Conservation (phyloP, 164 flowering plant species). For the Annona squamosa region DNA sequence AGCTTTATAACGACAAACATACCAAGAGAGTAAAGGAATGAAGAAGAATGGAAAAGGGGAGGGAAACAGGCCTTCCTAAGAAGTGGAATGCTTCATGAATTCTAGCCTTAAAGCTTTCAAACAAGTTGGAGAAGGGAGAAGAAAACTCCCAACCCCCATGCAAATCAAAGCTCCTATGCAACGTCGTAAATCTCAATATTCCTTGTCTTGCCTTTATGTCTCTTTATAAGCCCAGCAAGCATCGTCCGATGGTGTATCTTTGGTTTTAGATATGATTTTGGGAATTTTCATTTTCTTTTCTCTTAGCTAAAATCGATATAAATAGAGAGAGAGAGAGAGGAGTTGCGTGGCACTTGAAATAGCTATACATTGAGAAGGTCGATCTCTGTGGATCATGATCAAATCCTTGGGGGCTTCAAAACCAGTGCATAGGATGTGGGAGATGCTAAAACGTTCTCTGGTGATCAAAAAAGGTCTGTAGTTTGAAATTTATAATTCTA, state of each 20-base stretch:
- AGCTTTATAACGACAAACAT: not conserved
- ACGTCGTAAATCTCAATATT: not conserved
- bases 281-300: no score
- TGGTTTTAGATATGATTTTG: no score
- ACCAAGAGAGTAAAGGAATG: not conserved
- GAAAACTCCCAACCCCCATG: not conserved
- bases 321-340: no score
- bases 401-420: not conserved
- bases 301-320: not conserved
- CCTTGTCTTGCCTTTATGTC: not conserved
- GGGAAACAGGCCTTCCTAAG: not conserved
- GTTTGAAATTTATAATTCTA: not conserved
- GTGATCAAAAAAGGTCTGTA: not conserved
- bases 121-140: not conserved
- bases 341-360: not conserved
- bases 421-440: not conserved
- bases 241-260: no score
- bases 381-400: not conserved
- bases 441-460: not conserved
- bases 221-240: not conserved
- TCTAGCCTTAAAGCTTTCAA: not conserved
- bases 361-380: not conserved
- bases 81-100: not conserved
- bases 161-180: not conserved
- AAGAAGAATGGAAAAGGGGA: not conserved